These are phyloP conservation scores for Handroanthus guayacan DNA, from an alignment of 257 asterid genomes.

Conservation along the genomic window DNA sequence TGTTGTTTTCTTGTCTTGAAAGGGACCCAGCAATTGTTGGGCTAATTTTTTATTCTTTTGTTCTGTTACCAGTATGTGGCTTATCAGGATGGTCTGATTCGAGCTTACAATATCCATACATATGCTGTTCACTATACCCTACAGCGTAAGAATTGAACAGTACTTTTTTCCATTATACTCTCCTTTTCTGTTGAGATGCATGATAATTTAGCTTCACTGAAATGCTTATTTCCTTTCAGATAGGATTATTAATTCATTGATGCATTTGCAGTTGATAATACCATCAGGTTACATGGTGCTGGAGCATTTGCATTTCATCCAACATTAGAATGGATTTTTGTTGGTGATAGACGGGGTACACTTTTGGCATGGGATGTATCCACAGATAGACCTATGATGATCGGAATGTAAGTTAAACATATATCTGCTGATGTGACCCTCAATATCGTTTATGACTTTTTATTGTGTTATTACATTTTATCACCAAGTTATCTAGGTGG, in stretches of 20 bases:
- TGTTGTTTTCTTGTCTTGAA: slow-evolving; percentile 22
- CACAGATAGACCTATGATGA: slow-evolving; percentile 98
- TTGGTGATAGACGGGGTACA: slow-evolving; percentile 98
- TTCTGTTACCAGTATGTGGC: slow-evolving; percentile 87
- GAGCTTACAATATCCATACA: slow-evolving; percentile 94
- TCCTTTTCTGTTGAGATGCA: slow-evolving; percentile 28
- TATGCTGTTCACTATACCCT: slow-evolving; percentile 95
- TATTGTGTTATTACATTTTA: slow-evolving; percentile 17
- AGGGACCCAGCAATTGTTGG: slow-evolving; percentile 26
- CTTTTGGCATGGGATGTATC: slow-evolving; percentile 99
- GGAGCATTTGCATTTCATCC: slow-evolving; percentile 99
- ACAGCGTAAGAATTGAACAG: slow-evolving; percentile 72
- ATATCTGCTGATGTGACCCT: slow-evolving; percentile 21
- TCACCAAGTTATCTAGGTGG: slow-evolving; percentile 31
- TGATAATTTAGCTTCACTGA: slow-evolving; percentile 25
- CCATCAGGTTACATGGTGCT: slow-evolving; percentile 94
- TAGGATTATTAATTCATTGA: slow-evolving; percentile 33
- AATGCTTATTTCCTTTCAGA: slow-evolving; percentile 12
- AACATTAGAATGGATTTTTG: slow-evolving; percentile 93
- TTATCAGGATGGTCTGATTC: slow-evolving; percentile 93
- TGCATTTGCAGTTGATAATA: slow-evolving; percentile 85
- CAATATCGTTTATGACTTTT: background rate
- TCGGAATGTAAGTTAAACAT: slow-evolving; percentile 84
- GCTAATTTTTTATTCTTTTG: slow-evolving; percentile 39
- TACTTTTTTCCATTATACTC: slow-evolving; percentile 26